Percentiles rank a stretch among this genome's conserved stretches.
Conservation (phyloP, 1,284 basidiomycete species). For the Coniferiporia weirii region DNA sequence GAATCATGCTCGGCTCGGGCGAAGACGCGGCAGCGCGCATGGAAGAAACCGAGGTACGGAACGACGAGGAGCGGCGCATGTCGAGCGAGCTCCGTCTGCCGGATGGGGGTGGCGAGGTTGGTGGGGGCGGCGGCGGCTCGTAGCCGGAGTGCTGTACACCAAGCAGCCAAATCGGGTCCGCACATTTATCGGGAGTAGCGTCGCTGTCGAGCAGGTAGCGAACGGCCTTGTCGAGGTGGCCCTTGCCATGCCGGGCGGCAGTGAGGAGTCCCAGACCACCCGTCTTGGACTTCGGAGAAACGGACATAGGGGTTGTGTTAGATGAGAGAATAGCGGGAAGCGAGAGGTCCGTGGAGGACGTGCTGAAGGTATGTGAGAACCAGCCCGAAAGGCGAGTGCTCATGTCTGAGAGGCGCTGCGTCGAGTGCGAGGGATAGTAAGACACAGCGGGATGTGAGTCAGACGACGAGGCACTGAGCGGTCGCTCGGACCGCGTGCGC, state of each 20-base stretch:
- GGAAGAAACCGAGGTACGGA: conserved; percentile 49
- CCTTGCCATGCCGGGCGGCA: conserved; percentile 67
- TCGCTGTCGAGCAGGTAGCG: conserved; percentile 82
- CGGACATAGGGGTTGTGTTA: conserved; percentile 32
- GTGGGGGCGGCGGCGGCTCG: conserved; percentile 45
- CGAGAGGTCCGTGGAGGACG: conserved; percentile 65
- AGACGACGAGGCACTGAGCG: conserved; percentile 34
- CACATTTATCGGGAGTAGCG: conserved; percentile 71
- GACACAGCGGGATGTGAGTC: conserved; percentile 38
- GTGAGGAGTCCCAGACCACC: conserved; percentile 42
- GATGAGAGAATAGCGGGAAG: conserved; percentile 51
- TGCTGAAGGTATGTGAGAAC: conserved; percentile 69
- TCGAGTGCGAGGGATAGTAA: conserved; percentile 25
- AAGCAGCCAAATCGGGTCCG: conserved; percentile 80
- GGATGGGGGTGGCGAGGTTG: conserved; percentile 25
- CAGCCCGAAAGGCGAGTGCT: conserved; percentile 68
- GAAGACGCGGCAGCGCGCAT: conserved; percentile 24
- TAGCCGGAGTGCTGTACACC: conserved; percentile 76
- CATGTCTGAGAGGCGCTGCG: conserved; percentile 41
- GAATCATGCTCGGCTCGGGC: conserved; percentile 32
- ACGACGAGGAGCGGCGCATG: conserved; percentile 37
- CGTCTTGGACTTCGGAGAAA: conserved; percentile 42
- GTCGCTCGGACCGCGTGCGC: conserved; percentile 43
- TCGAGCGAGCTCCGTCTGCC: conserved; percentile 36
- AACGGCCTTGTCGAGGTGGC: conserved; percentile 73